phyloP scores from a whole-genome alignment of 1,284 basidiomycete species.

The Tilletia walkeri region DNA sequence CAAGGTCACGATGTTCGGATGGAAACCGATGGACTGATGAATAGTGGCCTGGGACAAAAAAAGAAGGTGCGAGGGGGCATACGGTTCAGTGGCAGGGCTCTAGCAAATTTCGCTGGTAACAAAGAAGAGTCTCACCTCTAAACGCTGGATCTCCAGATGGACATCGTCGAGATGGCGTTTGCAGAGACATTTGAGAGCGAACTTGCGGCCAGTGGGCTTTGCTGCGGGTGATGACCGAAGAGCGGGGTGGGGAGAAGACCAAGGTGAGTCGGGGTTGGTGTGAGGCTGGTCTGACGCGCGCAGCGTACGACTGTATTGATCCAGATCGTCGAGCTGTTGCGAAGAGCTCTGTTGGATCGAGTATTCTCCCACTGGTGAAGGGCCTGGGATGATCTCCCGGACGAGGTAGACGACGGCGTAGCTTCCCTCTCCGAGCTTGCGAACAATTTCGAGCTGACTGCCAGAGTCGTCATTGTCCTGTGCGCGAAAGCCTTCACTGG shows the following conservation, averaged over 20 bases:
- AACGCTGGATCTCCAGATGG: constrained; percentile 49
- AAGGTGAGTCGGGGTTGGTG: constrained; percentile 13
- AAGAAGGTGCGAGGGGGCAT: constrained; percentile 6
- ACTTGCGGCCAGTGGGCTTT: constrained; percentile 62
- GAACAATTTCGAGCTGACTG: constrained; percentile 45
- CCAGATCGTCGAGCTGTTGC: background rate
- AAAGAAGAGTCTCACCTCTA: constrained; percentile 31
- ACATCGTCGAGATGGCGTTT: constrained; percentile 58
- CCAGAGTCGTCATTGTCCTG: constrained; percentile 39
- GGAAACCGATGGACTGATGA: constrained; percentile 85
- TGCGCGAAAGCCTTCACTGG: constrained; percentile 44
- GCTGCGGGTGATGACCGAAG: background rate
- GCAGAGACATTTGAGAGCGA: constrained; percentile 91
- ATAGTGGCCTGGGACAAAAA: constrained; percentile 69
- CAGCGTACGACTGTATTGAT: constrained; percentile 6
- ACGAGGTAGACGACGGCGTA: constrained; percentile 54
- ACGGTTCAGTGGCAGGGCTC: background rate
- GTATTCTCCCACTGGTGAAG: background rate
- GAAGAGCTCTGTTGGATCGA: background rate
- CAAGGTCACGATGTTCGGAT: constrained; percentile 92
- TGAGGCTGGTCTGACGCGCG: constrained; percentile 2
- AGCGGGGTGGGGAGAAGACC: background rate
- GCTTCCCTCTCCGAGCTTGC: constrained; percentile 52
- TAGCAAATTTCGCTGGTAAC: no score
- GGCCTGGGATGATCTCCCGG: constrained; percentile 33